A percentile compares a stretch with the other conserved stretches of the same genome.
Conservation (phyloP, 306 rosid species). For the Styphnolobium japonicum region DNA sequence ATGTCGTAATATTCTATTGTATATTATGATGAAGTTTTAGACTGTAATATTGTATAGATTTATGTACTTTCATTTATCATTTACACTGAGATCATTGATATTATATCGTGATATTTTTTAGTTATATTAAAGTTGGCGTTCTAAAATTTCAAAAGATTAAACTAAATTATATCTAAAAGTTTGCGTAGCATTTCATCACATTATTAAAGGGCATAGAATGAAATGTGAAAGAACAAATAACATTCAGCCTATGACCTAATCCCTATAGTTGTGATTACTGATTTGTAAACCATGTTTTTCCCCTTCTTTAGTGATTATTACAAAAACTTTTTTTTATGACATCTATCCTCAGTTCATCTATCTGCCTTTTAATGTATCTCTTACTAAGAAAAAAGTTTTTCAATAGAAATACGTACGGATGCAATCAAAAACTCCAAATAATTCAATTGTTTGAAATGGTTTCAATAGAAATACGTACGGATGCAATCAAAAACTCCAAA, state of each 20-base stretch:
- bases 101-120: too few relatives aligned
- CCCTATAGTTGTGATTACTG: neutral
- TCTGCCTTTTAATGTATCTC: neutral
- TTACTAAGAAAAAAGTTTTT: neutral
- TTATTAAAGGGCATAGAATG: neutral
- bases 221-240: neutral
- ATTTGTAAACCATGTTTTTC: neutral
- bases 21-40: too few relatives aligned
- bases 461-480: neutral
- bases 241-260: neutral
- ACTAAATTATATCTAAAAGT: neutral
- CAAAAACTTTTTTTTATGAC: neutral
- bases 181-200: neutral
- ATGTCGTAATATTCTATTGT: too few relatives aligned
- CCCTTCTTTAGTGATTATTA: neutral
- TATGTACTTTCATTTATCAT: too few relatives aligned
- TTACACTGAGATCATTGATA: too few relatives aligned
- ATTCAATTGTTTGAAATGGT: neutral
- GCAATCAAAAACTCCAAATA: neutral
- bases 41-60: too few relatives aligned
- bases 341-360: neutral
- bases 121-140: neutral
- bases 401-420: neutral
- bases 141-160: too few relatives aligned
- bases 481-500: neutral